Evolutionary conservation across 2,329 filamentous ascomycete genomes (phyloP), one percentile per base, ranked within the genome.

Genomic region (Diaporthe eres): DNA sequence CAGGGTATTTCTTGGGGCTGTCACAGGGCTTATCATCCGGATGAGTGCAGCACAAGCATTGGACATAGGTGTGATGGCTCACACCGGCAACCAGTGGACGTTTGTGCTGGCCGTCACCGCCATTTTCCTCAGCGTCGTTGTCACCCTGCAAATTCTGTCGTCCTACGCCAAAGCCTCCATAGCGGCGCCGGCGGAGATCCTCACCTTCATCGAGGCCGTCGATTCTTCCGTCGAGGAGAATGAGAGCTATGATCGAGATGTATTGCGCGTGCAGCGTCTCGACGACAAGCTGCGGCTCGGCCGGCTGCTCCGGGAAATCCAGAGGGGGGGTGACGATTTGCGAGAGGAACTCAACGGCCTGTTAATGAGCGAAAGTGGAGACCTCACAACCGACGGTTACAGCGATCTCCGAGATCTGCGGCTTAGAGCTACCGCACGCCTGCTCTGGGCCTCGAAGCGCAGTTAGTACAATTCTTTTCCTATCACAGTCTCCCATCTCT

Each of bases 201-300:
- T 83, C 76, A 87, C 87, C 75, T 91, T 92, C 79, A 82, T 92
- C 79, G 90, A 92, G 79, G 87, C 89, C n/a, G 87, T 91, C 80
- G 90, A 92, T 81, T 90, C 88, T 79, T 94, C 90, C 42, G 86
- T 92, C 70, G 85, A 89, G 78, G 91, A 93, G 81, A 92, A 92
- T 80, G 91, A 92, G 82, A 90, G 87, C 79, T 92, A 92, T 80
- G 90, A 92, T 81, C 85, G 87, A 78, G 90, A 93, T 79, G 86
- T 92, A 61, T 84, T 87, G 74, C 89, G 88, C 75, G 87, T 92
- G 53, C 86, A 86, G 80, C 88, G 88, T 51, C 85, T 92, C 37
- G 91, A 92, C 78, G 91, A 93, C 81, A 92, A 92, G 85, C 81
- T 92, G 65, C 89, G 91, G 65, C 86, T 93, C 57, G 86, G 85